Percentiles rank a stretch among this genome's conserved stretches.
These are phyloP conservation scores for Chenopodium suecicum DNA, from an alignment of 148 eudicot species.

Conservation along the genomic window DNA sequence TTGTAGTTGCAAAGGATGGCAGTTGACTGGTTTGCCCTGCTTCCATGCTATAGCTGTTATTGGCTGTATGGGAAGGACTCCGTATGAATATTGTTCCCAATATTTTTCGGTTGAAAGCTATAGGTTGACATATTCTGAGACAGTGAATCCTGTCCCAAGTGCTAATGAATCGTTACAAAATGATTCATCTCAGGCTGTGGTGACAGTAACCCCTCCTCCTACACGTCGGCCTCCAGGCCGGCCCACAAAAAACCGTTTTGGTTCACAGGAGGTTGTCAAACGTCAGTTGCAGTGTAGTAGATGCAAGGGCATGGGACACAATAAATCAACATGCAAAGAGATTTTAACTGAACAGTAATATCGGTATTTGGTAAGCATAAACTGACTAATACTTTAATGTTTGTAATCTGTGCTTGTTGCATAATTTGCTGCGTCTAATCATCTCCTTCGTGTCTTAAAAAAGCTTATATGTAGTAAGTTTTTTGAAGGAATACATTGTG, in stretches of 20 bases:
- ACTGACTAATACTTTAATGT: not conserved
- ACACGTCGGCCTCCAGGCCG: slow-evolving; percentile 96
- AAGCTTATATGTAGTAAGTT: not conserved
- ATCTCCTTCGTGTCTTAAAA: not conserved
- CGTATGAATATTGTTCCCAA: slow-evolving; percentile 69
- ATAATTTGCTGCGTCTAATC: not conserved
- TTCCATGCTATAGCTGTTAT: slow-evolving; percentile 80
- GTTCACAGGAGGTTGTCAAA: slow-evolving; percentile 55
- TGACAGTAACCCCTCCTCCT: slow-evolving; percentile 83
- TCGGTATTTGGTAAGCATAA: slow-evolving; percentile 27
- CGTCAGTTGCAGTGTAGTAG: slow-evolving; percentile 86
- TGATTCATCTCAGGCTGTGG: slow-evolving; percentile 41
- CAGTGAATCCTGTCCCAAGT: slow-evolving; percentile 59
- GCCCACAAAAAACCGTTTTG: slow-evolving; percentile 62
- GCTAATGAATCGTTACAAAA: slow-evolving; percentile 41
- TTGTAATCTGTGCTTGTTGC: not conserved
- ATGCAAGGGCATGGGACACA: slow-evolving; percentile 92
- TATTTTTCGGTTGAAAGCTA: slow-evolving; percentile 61
- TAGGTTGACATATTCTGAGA: slow-evolving; percentile 67
- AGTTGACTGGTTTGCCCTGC: slow-evolving; percentile 81
- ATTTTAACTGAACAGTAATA: slow-evolving; percentile 24
- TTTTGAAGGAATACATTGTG: not conserved
- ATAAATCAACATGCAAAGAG: slow-evolving; percentile 87
- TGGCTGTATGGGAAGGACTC: slow-evolving; percentile 48
- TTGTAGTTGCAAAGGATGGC: slow-evolving; percentile 91